Base-by-base conservation (phyloP, 2,329 filamentous ascomycete genomes). In the Daldinia eschscholtzii region DNA sequence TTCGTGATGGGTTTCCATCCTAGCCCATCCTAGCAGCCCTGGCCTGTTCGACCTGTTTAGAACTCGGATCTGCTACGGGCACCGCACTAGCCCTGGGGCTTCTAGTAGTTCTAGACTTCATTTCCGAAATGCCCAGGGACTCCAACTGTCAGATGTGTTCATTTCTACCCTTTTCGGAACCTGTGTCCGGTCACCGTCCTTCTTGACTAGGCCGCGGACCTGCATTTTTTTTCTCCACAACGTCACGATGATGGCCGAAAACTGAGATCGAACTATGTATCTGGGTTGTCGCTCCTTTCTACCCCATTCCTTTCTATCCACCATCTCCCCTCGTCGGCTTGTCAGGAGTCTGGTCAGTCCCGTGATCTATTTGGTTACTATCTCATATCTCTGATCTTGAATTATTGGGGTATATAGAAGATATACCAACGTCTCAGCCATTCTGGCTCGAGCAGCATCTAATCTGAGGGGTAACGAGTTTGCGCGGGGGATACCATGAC, bases 81-180 rank as follows among this genome's bases (percentile, higher is more conserved):
- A 35, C 30, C 58, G 53, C 60, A 53, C 57, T 62, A 57, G 58
- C 57, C 53, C 55, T 63, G 57, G 65, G n/a, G 6, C 39, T 61
- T 67, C 60, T 64, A 64, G 59, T 66, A 66, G 63, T 67, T 69
- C 66, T 69, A 69, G 65, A 69, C 57, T 68, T 68, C 66, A 67
- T 65, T 41, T 68, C 60, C 66, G 63, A 67, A 37, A 42, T 68
- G 42, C 59, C 41, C 41, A 65, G 26, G 46, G 28, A 61, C 53
- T 13, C 28, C 37, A 46, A 56, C 33, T 33, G 62, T 61, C 52
- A 61, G 60, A 53, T 68, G 65, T 56, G 26, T 61, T 61, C 60
- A 59, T 57, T 55, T 61, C 41, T 60, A 37, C 68, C 66, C 52
- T 37, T 57, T 67, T 71, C 60, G 69, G 69, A 71, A 63, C 46